Conservation (phyloP, 2,329 filamentous ascomycete genomes). For the Neofusicoccum umdonicola region DNA sequence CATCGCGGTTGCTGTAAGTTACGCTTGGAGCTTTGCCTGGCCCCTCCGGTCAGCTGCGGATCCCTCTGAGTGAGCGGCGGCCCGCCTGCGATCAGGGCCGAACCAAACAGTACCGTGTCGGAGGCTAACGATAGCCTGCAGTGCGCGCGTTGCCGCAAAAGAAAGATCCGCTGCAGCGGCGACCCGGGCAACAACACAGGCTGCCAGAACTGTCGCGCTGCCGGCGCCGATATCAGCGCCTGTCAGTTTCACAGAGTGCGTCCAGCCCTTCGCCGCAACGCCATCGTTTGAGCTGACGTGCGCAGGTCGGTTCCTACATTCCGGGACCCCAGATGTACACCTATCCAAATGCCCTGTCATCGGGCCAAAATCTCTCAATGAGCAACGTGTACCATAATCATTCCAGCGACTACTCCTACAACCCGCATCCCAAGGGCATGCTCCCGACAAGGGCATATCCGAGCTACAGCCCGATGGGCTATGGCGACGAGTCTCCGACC, state of each 20-base stretch:
- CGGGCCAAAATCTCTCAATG: slow-evolving; percentile 1
- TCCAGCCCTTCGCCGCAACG: neutral
- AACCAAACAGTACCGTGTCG: too few relatives aligned
- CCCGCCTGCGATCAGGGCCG: neutral
- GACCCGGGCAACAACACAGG: slow-evolving; percentile 72
- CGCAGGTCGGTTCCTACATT: slow-evolving; percentile 10
- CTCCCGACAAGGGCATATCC: neutral
- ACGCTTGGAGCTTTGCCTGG: neutral
- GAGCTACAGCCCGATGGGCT: neutral
- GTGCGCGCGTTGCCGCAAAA: slow-evolving; percentile 86
- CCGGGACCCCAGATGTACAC: neutral
- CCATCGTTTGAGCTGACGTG: neutral
- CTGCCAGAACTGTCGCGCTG: slow-evolving; percentile 80
- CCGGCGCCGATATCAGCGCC: slow-evolving; percentile 58
- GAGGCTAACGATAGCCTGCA: slow-evolving; percentile 36
- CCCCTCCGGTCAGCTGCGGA: neutral
- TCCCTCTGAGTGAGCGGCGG: neutral
- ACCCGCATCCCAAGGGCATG: neutral
- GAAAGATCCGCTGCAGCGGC: slow-evolving; percentile 93
- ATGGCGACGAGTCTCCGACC: slow-evolving; percentile 2
- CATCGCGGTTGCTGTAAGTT: slow-evolving; percentile 45
- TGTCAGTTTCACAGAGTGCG: slow-evolving; percentile 79
- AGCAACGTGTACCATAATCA: neutral
- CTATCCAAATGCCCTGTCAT: neutral
- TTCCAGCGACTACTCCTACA: neutral